A percentile compares a stretch with the other conserved stretches of the same genome.
Evolutionary conservation across 176 grass and related monocot genomes (phyloP).

Genomic region (Carex kokanica): DNA sequence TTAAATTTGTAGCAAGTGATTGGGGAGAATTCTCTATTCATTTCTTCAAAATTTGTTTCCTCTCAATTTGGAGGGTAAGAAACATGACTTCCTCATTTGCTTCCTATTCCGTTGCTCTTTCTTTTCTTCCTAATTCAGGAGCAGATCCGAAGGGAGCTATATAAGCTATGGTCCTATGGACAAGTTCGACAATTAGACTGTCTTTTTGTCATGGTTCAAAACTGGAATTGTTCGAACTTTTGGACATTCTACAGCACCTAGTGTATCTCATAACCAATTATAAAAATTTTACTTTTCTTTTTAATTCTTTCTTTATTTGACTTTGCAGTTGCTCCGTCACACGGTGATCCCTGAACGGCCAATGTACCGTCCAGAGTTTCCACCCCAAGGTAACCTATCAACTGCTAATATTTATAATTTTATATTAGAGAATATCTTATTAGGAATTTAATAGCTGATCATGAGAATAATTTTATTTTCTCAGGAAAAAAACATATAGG

Average conservation of each 20-base stretch:
- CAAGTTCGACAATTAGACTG: not conserved
- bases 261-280: not conserved
- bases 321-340: conserved; percentile 54
- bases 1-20: no score
- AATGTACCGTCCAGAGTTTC: conserved; percentile 86
- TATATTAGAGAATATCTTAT: not conserved
- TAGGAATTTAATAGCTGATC: not conserved
- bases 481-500: not conserved
- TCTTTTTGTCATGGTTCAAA: not conserved
- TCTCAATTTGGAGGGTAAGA: no score
- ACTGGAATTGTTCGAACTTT: not conserved
- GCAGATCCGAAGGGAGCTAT: not conserved
- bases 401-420: not conserved
- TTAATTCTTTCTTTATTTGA: not conserved
- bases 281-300: not conserved
- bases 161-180: not conserved
- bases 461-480: not conserved
- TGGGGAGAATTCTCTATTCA: no score
- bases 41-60: no score
- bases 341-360: conserved; percentile 82
- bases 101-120: no score
- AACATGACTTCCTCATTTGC: no score
- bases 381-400: conserved; percentile 48
- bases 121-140: no score
- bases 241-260: not conserved